Percentiles rank a stretch among this genome's conserved stretches.
Conservation (phyloP, 2,329 filamentous ascomycete species). For the Aspergillus sp. region DNA sequence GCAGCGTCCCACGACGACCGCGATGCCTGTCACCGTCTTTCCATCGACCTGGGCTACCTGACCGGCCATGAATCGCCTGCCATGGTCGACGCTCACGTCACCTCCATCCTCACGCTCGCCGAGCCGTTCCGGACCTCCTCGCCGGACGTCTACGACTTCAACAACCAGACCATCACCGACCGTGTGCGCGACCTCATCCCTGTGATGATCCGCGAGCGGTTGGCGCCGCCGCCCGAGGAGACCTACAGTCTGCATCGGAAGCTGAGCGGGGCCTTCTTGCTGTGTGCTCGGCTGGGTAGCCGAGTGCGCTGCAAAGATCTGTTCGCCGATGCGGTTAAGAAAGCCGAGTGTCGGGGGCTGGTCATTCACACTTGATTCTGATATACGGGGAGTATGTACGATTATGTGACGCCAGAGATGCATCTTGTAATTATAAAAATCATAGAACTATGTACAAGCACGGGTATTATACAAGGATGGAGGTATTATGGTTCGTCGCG, state of each 20-base stretch:
- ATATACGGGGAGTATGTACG: not conserved
- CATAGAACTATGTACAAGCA: conserved; percentile 6
- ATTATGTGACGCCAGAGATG: not conserved
- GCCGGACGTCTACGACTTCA: conserved; percentile 86
- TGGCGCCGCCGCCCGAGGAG: conserved; percentile 92
- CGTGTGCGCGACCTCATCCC: conserved; percentile 85
- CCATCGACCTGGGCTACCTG: conserved; percentile 79
- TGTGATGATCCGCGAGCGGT: conserved; percentile 83
- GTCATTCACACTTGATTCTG: not conserved
- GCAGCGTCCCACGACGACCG: conserved; percentile 74
- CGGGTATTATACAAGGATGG: conserved; percentile 2
- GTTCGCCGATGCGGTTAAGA: conserved; percentile 53
- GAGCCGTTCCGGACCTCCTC: conserved; percentile 81
- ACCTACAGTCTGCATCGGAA: conserved; percentile 96
- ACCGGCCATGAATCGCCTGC: conserved; percentile 81
- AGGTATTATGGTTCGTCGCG: not conserved
- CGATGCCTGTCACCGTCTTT: conserved; percentile 63
- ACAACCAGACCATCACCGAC: conserved; percentile 93
- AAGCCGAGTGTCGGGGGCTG: conserved; percentile 22
- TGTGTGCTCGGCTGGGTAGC: conserved; percentile 85
- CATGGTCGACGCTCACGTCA: conserved; percentile 90
- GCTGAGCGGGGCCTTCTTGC: conserved; percentile 87
- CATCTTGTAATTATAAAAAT: conserved; percentile 13
- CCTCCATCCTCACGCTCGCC: conserved; percentile 82
- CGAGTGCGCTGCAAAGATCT: conserved; percentile 76